These are phyloP conservation scores for Naumovozyma castellii DNA, from an alignment of 805 yeast genomes.

Conservation along the genomic window DNA sequence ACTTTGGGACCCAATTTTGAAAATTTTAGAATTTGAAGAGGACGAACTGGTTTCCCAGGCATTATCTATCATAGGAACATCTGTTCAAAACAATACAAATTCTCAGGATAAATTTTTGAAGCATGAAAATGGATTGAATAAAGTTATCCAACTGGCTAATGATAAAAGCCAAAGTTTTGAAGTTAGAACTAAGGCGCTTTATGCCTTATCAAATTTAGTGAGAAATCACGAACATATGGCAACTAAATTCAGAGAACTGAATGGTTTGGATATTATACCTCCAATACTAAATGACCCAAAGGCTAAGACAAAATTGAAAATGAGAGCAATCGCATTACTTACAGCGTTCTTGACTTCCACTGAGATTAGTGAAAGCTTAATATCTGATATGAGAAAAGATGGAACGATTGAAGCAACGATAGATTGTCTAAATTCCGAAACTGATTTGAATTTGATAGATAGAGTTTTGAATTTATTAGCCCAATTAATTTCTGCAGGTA, in stretches of 20 bases:
- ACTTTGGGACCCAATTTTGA: conserved; percentile 68
- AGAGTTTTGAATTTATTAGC: conserved; percentile 44
- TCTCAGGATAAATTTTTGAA: conserved; percentile 60
- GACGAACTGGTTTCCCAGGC: conserved; percentile 46
- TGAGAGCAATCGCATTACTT: conserved; percentile 48
- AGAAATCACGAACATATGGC: conserved; percentile 59
- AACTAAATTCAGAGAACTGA: conserved; percentile 40
- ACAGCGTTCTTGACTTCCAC: conserved; percentile 53
- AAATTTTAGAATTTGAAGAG: conserved; percentile 38
- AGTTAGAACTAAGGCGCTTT: conserved; percentile 55
- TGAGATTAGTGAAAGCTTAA: conserved; percentile 31
- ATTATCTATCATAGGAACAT: conserved; percentile 74
- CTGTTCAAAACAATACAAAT: conserved; percentile 81
- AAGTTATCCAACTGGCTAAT: conserved; percentile 36
- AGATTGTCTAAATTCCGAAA: conserved; percentile 19
- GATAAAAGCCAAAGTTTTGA: conserved; percentile 19
- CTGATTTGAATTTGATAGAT: conserved; percentile 43
- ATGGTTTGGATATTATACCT: conserved; percentile 56
- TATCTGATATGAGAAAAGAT: conserved; percentile 31
- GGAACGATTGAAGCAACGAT: conserved; percentile 23
- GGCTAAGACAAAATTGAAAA: conserved; percentile 33
- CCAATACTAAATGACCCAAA: conserved; percentile 18
- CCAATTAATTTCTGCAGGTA: conserved; percentile 37
- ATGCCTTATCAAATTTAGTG: conserved; percentile 65
- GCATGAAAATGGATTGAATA: conserved; percentile 39